These are phyloP conservation scores for Verticillium zaregamsianum DNA, from an alignment of 2,329 filamentous ascomycete species.

Conservation along the genomic window DNA sequence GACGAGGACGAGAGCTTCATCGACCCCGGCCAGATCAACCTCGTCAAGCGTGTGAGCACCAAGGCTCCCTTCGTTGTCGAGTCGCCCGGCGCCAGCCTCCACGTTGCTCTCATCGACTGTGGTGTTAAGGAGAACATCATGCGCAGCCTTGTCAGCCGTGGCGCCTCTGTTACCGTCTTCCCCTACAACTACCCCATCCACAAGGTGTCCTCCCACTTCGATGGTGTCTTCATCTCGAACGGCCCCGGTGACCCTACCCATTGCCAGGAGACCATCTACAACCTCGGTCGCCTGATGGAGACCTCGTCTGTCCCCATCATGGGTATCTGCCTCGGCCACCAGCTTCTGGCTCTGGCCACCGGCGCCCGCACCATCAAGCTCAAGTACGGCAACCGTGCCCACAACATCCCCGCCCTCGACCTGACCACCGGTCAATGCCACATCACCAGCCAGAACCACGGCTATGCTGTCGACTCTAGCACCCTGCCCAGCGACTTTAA, in stretches of 20 bases:
- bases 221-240: conserved; percentile 98
- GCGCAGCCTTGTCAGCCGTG: conserved; percentile 85
- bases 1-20: conserved; percentile 96
- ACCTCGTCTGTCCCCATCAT: conserved; percentile 88
- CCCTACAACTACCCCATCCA: conserved; percentile 97
- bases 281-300: conserved; percentile 86
- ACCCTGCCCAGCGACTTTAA: conserved; percentile 86
- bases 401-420: conserved; percentile 96
- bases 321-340: conserved; percentile 97
- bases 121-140: conserved; percentile 99
- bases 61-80: conserved; percentile 96
- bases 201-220: conserved; percentile 96
- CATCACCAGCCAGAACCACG: conserved; percentile 98
- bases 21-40: conserved; percentile 93
- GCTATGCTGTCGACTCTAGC: conserved; percentile 85
- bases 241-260: conserved; percentile 97
- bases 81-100: conserved; percentile 75
- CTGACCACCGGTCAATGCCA: conserved; percentile 95
- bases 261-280: conserved; percentile 91
- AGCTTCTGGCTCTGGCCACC: conserved; percentile 84
- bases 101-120: conserved; percentile 94
- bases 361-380: conserved; percentile 93
- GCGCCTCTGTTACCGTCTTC: conserved; percentile 89
- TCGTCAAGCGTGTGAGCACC: conserved; percentile 93
- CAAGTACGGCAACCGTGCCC: conserved; percentile 98